Conservation (phyloP, 176 grass and related monocot genomes). For the Rhynchospora tenuis region DNA sequence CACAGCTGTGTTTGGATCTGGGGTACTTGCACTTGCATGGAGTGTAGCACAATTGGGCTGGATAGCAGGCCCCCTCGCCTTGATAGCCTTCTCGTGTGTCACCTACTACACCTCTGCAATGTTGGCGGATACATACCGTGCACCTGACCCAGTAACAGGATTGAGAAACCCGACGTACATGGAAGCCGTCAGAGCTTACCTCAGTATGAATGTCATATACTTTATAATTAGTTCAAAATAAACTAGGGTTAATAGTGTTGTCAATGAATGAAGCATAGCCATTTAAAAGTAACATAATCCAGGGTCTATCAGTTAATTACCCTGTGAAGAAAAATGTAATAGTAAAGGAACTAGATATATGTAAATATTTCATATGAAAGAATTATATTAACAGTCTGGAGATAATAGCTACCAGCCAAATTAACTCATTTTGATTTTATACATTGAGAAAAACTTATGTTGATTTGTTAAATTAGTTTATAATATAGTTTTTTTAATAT, state of each 20-base stretch:
- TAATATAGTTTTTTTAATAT: neutral
- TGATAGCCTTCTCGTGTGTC: slow-evolving; percentile 5
- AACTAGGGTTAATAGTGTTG: neutral
- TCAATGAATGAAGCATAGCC: neutral
- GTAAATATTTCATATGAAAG: neutral
- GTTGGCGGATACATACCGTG: slow-evolving; percentile 21
- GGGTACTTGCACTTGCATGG: slow-evolving; percentile 30
- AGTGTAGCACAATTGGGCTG: slow-evolving; percentile 22
- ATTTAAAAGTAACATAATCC: neutral
- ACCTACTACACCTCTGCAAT: slow-evolving; percentile 19
- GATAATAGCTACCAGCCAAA: neutral
- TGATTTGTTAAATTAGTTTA: neutral
- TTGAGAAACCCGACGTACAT: neutral
- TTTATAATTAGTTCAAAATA: neutral
- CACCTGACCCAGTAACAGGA: slow-evolving; percentile 13
- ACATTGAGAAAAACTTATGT: neutral
- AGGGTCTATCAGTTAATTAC: neutral
- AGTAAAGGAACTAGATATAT: neutral
- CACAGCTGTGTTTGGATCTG: slow-evolving; percentile 21
- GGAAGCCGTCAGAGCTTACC: slow-evolving; percentile 15
- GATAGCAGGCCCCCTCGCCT: neutral
- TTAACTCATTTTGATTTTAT: neutral
- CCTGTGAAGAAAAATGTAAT: neutral
- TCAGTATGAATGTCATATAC: neutral
- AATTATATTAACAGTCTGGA: neutral